Evolutionary conservation across 1,284 basidiomycete species (phyloP).

Genomic region (Tausonia pullulans): DNA sequence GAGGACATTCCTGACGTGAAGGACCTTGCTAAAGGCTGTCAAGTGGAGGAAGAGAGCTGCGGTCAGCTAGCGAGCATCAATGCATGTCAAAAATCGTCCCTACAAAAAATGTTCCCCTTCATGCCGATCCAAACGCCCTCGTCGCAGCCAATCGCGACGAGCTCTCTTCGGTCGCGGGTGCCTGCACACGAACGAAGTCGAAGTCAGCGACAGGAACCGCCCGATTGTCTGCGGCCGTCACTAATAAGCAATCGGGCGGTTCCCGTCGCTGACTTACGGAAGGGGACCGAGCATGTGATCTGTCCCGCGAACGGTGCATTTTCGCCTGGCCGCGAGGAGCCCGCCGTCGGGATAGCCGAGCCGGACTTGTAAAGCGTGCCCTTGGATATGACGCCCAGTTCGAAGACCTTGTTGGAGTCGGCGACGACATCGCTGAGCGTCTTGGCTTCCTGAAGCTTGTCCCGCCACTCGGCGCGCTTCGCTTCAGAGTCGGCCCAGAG

Average conservation of each 20-base stretch:
- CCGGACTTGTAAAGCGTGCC: conserved; percentile 11
- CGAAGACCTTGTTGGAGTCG: conserved; percentile 81
- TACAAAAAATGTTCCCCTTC: conserved; percentile 70
- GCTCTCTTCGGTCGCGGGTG: conserved; percentile 65
- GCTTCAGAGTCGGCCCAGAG: conserved; percentile 71
- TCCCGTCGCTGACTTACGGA: conserved; percentile 51
- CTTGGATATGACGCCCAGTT: conserved; percentile 39
- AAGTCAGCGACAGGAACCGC: too few relatives aligned
- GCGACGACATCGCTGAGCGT: conserved; percentile 74
- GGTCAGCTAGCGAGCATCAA: neutral
- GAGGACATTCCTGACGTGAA: conserved; percentile 64
- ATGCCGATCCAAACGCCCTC: conserved; percentile 97
- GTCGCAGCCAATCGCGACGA: conserved; percentile 86
- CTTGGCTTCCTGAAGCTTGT: conserved; percentile 77
- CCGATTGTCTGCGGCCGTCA: neutral
- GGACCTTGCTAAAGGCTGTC: conserved; percentile 16
- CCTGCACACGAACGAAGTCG: conserved; percentile 34
- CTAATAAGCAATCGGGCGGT: neutral
- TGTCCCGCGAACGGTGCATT: conserved; percentile 70
- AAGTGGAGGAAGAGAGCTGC: neutral
- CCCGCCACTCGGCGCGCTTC: conserved; percentile 74
- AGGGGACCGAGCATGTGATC: conserved; percentile 86
- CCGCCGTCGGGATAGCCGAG: neutral
- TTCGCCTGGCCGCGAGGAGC: conserved; percentile 39
- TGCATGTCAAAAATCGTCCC: conserved; percentile 24